Evolutionary conservation across 2,329 filamentous ascomycete genomes (phyloP).

Genomic region (Phialophora chinensis): DNA sequence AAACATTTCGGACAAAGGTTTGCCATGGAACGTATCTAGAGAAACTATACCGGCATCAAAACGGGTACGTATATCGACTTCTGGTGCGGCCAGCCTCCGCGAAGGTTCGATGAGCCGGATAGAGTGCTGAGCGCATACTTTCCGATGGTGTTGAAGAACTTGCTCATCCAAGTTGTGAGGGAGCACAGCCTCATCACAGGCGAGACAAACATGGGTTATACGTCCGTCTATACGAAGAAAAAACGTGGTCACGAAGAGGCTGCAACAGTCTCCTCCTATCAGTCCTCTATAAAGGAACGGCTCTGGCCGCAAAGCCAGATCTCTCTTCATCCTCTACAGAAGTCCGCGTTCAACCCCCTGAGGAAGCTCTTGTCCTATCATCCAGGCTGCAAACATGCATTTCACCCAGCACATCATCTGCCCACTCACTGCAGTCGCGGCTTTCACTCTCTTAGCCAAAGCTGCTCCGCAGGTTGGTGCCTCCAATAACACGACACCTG

Average conservation of each 20-base stretch:
- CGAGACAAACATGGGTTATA: neutral
- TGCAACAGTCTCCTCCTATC: neutral
- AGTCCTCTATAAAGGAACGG: neutral
- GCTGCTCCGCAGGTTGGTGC: constrained; percentile 7
- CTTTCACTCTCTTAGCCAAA: neutral
- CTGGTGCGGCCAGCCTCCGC: neutral
- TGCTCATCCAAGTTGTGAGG: neutral
- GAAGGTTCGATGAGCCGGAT: neutral
- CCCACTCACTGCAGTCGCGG: neutral
- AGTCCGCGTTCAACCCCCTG: neutral
- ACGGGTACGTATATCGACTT: neutral
- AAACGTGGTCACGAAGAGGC: too few relatives aligned
- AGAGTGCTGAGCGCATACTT: constrained; percentile 17
- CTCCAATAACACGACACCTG: neutral
- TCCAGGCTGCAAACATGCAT: constrained; percentile 5
- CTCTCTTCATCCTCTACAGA: neutral
- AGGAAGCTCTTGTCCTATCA: neutral
- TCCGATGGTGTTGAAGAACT: neutral
- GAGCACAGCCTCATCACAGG: neutral
- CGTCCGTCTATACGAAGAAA: neutral
- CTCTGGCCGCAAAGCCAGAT: neutral
- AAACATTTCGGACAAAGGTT: neutral
- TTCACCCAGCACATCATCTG: neutral
- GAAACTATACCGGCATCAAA: neutral
- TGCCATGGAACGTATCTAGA: neutral